Base-by-base conservation (phyloP, 208 protist species). In the Leishmania mexicana region DNA sequence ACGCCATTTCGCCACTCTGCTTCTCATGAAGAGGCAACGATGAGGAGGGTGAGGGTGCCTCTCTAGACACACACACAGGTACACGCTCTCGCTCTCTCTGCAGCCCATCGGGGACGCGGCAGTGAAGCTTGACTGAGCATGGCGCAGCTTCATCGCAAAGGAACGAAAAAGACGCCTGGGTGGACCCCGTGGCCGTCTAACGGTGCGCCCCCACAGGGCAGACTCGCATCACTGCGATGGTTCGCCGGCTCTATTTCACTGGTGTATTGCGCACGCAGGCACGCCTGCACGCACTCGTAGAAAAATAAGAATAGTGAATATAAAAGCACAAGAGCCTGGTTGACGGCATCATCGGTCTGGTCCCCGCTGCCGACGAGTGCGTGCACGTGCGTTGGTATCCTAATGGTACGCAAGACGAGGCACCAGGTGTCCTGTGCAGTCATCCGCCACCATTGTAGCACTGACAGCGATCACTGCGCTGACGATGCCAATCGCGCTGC, bases 381-480 rank as follows among this genome's bases (percentile, higher is more conserved):
- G 62, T 8, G 1, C 8, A 10, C 28, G 58, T 64, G 58, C 38
- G 65, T 21, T n/a, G 7, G 19, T 15, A 6, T 49, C 13, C 21
- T 10, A 38, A 38, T 2, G 10, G 42, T 47, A 3, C 28, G 28
- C 21, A 60, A 84, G 49, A 19, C 76, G 81, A 15, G 81, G 81
- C 49, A 65, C 65, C 47, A 84, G 57, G 49, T 81, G 76, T 0
- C 81, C 81, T 2, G 76, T 78, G 21, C 49, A 31, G 3, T 21
- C 47, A 42, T 84, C 72, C 49, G 68, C 76, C 45, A 40, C 6
- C 70, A 80, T 47, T 13, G 47, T 84, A 17, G 71, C 76, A 2
- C 42, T 53, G n/a, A 93, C 84, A 19, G 81, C 88, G 10, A 97
- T 38, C 35, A 95, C 15, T 2, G 89, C 88, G 47, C 75, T 75